These are phyloP conservation scores for Colletotrichum noveboracense DNA, from an alignment of 2,329 filamentous ascomycete genomes.

Conservation along the genomic window DNA sequence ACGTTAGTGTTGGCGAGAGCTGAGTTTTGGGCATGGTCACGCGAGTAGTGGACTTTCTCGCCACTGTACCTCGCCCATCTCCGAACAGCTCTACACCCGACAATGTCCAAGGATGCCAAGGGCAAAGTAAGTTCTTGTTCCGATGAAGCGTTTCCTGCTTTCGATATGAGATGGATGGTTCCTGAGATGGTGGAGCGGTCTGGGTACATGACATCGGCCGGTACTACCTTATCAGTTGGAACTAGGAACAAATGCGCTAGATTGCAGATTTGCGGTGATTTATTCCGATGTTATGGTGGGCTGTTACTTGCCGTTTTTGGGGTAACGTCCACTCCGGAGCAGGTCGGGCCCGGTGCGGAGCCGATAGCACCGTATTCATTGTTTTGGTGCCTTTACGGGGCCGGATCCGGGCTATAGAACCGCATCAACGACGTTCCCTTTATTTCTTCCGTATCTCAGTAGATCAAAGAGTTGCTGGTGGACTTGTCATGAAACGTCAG, in stretches of 20 bases:
- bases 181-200: background rate
- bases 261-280: background rate
- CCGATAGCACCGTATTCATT: background rate
- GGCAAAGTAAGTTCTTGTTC: background rate
- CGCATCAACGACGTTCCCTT: background rate
- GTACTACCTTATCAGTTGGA: background rate
- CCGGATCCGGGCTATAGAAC: background rate
- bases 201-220: background rate
- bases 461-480: background rate
- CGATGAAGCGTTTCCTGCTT: background rate
- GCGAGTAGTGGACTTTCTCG: background rate
- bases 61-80: background rate
- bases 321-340: background rate
- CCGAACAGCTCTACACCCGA: background rate
- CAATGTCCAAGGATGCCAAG: background rate
- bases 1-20: background rate
- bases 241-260: background rate
- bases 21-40: background rate
- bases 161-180: background rate
- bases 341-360: background rate
- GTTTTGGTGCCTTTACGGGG: background rate
- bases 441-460: background rate
- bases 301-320: background rate
- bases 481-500: background rate
- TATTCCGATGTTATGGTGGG: background rate